A percentile compares a stretch with the other conserved stretches of the same genome.
These are phyloP conservation scores for Penicillium silybi DNA, from an alignment of 495 filamentous ascomycete genomes.

Conservation along the genomic window DNA sequence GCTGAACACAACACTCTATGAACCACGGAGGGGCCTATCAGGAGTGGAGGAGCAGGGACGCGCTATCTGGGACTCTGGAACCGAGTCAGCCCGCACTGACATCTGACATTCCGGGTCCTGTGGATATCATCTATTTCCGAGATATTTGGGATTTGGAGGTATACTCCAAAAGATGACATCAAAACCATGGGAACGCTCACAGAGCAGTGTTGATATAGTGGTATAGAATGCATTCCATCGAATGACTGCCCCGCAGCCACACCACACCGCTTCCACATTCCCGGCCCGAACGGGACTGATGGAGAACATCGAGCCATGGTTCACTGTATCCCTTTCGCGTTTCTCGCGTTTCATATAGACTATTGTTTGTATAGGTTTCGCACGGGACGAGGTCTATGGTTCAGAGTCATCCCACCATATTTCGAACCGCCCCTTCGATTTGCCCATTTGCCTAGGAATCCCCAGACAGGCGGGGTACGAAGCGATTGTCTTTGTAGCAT, in stretches of 20 bases:
- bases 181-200: too few relatives aligned
- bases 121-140: not conserved
- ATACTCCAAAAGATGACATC: not conserved
- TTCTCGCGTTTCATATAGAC: not conserved
- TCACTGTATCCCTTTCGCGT: constrained; percentile 17
- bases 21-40: constrained; percentile 16
- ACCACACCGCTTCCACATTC: constrained; percentile 22
- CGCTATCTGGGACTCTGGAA: constrained; percentile 15
- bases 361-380: too few relatives aligned
- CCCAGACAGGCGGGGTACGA: not conserved
- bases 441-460: not conserved
- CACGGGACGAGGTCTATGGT: too few relatives aligned
- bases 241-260: constrained; percentile 1
- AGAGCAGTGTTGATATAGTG: too few relatives aligned
- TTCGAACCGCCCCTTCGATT: too few relatives aligned
- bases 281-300: constrained; percentile 3
- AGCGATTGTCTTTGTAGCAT: constrained; percentile 9
- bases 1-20: constrained; percentile 5
- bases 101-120: constrained; percentile 25
- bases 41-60: not conserved
- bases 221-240: not conserved
- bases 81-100: constrained; percentile 31
- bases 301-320: constrained; percentile 19
- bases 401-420: too few relatives aligned
- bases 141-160: not conserved